Evolutionary conservation across 2,329 filamentous ascomycete genomes (phyloP), one percentile per base, ranked within the genome.

Genomic region (Aspergillus clavatus): DNA sequence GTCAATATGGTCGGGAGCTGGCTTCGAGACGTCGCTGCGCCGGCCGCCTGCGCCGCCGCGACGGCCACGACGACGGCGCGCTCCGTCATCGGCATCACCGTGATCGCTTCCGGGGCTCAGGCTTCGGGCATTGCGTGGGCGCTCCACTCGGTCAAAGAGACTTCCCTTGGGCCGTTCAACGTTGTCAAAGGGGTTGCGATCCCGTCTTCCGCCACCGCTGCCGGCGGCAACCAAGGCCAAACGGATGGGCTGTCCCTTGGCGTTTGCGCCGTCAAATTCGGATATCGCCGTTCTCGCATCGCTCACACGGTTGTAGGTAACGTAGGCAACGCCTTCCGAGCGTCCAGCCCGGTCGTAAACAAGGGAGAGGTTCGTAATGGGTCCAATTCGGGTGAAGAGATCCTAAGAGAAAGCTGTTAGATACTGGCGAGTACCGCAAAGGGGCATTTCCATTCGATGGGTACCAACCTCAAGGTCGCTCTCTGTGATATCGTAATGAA

Each of bases 401-500:
- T 86, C 87, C 88, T 95, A 36, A 10, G 7, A 37, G n/a, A 21
- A n/a, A 38, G 6, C 18, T 1, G 3, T 38, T 14, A 24, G 36
- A 11, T 18, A 7, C 10, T 21, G 31, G 4, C 8, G 11, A 35
- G 8, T 16, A 21, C n/a, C n/a, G n/a, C 7, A 38, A 23, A 29
- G 29, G n/a, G 27, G 18, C 18, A 26, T 23, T 6, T 8, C 18
- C 39, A 4, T 12, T 24, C 38, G 16, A 4, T 37, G 4, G 39
- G 12, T 11, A 14, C 40, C 42, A 74, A 94, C 89, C 60, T 86
- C 79, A 43, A 95, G 77, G 62, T 95, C 90, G 28, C 84, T 83
- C 66, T 91, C 82, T 10, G 86, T 90, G 51, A 96, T 77, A 49
- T 96, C 90, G 67, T 95, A 96, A 67, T 96, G 90, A 46, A 96